Evolutionary conservation across 2,329 filamentous ascomycete genomes (phyloP), one percentile per base, ranked within the genome.

Genomic region (Hypoxylon sp.): DNA sequence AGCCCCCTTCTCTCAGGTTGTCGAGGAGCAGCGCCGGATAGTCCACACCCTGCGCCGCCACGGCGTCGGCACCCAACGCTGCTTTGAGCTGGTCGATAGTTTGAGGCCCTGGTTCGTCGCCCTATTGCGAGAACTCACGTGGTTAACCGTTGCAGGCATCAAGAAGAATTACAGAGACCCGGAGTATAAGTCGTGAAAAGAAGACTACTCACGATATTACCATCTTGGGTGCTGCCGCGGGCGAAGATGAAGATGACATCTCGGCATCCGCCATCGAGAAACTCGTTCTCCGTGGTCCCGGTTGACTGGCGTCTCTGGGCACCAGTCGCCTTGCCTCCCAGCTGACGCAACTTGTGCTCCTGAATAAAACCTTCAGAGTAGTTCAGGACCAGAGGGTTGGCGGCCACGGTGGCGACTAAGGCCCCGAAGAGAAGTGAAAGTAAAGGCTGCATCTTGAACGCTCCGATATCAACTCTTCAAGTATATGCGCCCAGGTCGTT

Each of bases 201-300:
- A 31, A 31, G 3, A 26, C 24, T 26, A 71, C 77, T 54, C 45
- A 76, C 74, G 51, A 77, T 66, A 50, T 78, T 78, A 41, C 75
- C 76, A 1, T 66, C 53, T 47, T 78, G 76, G 8, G 71, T 74
- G 2, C 72, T 76, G 1, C 74, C 76, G 17, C 76, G 74, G 2
- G 76, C 76, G 42, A 72, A 78, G 49, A 78, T 73, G 35, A 78
- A 74, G 26, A 74, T 75, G 2, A 75, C 69, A 18, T 68, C 63
- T 17, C 72, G 70, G 57, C 76, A 78, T 4, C 66, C 62, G 1
- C 74, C 72, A 1, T 69, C 58, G 23, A 71, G 59, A 38, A 78
- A 70, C 13, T 78, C 76, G 43, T 78, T 75, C 15, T 68, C 67
- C 23, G 62, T 72, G 1, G 56, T 64, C 15, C 57, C 58, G 3